These are phyloP conservation scores for Zymoseptoria crescenta DNA, from an alignment of 2,329 filamentous ascomycete genomes.

Conservation along the genomic window DNA sequence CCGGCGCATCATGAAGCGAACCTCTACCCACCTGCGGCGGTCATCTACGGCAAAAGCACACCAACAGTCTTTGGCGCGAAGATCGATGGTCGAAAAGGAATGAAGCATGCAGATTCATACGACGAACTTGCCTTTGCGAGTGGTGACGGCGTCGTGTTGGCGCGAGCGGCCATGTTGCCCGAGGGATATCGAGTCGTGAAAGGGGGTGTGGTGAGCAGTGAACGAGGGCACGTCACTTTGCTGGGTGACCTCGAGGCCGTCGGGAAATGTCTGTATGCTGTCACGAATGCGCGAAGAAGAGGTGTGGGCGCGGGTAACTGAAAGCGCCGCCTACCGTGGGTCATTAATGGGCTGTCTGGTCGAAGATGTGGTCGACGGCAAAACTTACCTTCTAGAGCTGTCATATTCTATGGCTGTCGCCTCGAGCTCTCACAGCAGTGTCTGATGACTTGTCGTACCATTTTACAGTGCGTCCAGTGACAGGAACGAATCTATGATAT, in stretches of 20 bases:
- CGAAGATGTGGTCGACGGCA: background rate
- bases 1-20: slow-evolving; percentile 56
- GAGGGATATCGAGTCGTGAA: slow-evolving; percentile 66
- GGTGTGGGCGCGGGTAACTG: slow-evolving; percentile 59
- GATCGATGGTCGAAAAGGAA: slow-evolving; percentile 64
- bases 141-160: slow-evolving; percentile 83
- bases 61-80: slow-evolving; percentile 79
- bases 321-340: background rate
- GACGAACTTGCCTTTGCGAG: slow-evolving; percentile 80
- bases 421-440: background rate
- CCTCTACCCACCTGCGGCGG: slow-evolving; percentile 68
- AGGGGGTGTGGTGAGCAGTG: slow-evolving; percentile 68
- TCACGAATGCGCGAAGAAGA: slow-evolving; percentile 59
- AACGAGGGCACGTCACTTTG: slow-evolving; percentile 80
- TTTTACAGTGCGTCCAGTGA: background rate
- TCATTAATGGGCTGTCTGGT: background rate
- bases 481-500: background rate
- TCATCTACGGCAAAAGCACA: slow-evolving; percentile 79
- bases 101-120: slow-evolving; percentile 69
- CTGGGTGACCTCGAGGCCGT: slow-evolving; percentile 78
- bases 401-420: background rate
- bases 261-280: slow-evolving; percentile 62
- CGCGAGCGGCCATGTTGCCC: slow-evolving; percentile 77
- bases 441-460: background rate
- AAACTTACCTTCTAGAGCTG: background rate